A percentile compares a stretch with the other conserved stretches of the same genome.
Evolutionary conservation across 2,329 filamentous ascomycete species (phyloP).

Genomic region (Hypoxylon rubiginosum): DNA sequence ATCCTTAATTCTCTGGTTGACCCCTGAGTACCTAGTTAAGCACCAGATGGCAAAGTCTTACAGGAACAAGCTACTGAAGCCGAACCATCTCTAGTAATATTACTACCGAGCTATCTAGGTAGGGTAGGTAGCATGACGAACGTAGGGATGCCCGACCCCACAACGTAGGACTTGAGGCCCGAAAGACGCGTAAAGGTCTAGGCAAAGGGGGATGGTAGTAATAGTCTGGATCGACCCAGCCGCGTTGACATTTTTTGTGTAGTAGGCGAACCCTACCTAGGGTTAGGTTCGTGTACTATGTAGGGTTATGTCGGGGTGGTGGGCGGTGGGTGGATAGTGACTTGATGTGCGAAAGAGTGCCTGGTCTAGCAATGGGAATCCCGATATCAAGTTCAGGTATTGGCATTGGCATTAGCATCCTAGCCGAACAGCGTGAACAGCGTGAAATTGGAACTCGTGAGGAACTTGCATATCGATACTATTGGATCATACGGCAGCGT

Average conservation of each 20-base stretch:
- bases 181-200: slow-evolving; percentile 36
- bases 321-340: slow-evolving; percentile 6
- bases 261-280: slow-evolving; percentile 26
- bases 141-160: slow-evolving; percentile 37
- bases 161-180: slow-evolving; percentile 40
- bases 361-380: slow-evolving; percentile 11
- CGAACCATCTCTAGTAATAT: slow-evolving; percentile 17
- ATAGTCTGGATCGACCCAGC: slow-evolving; percentile 33
- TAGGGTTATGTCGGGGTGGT: slow-evolving; percentile 22
- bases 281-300: slow-evolving; percentile 15
- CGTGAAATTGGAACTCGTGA: slow-evolving; percentile 26
- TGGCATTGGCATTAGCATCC: neutral
- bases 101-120: slow-evolving; percentile 16
- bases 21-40: neutral
- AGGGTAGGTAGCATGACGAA: slow-evolving; percentile 2
- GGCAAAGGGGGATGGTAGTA: slow-evolving; percentile 32
- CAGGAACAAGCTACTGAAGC: slow-evolving; percentile 1
- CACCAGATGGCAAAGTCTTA: neutral
- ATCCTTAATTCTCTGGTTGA: neutral
- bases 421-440: slow-evolving; percentile 15
- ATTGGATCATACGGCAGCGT: slow-evolving; percentile 13
- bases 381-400: slow-evolving; percentile 7
- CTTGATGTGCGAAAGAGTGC: slow-evolving; percentile 7
- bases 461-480: slow-evolving; percentile 22
- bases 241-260: slow-evolving; percentile 16